Evolutionary conservation across 2,329 filamentous ascomycete genomes (phyloP), one percentile per base, ranked within the genome.

Genomic region (Penicillium fuscoglaucum): DNA sequence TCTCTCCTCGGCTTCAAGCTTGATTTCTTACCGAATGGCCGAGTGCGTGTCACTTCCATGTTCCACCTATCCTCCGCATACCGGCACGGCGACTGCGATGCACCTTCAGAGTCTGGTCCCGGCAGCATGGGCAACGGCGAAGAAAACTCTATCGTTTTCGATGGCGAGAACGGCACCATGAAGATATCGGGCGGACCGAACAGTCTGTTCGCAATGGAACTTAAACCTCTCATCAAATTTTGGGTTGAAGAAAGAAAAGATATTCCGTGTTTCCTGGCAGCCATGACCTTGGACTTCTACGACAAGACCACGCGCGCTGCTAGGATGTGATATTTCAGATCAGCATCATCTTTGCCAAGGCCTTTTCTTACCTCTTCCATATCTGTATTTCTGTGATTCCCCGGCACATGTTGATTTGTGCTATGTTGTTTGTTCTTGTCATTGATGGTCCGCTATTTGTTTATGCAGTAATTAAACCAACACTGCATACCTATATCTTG

Each of bases 21-120:
- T 13, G 92, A 95, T 33, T 98, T 99, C 73, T 89, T 97, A 73
- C 92, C 93, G n/a, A 96, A 96, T 73, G 95, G 95, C 43, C 93
- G 96, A 69, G 96, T 97, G 77, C 88, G 91, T 33, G 91, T 97
- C 24, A 96, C 93, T 55, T 89, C 84, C 59, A 89, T 93, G 64
- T 96, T 93, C 71, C 90, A 90, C 71, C 89, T 92, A 0, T 87
- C 85, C 2, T 75, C 76, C 61, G 75, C 73, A 12, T 78, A 78
- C 57, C 66, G 76, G 50, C 76, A 78, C 50, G 76, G 76, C 9
- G 72, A 76, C 53, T 55, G 64, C 1, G 77, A 85, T 73, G 72
- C 82, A 7, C 86, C 90, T 55, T 87, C 90, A 70, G 86, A 91
- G 72, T 68, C 72, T 8, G 76, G 75, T 1, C 70, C 73, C 1